Conservation (phyloP, 495 filamentous ascomycete genomes). For the Xylaria curta region DNA sequence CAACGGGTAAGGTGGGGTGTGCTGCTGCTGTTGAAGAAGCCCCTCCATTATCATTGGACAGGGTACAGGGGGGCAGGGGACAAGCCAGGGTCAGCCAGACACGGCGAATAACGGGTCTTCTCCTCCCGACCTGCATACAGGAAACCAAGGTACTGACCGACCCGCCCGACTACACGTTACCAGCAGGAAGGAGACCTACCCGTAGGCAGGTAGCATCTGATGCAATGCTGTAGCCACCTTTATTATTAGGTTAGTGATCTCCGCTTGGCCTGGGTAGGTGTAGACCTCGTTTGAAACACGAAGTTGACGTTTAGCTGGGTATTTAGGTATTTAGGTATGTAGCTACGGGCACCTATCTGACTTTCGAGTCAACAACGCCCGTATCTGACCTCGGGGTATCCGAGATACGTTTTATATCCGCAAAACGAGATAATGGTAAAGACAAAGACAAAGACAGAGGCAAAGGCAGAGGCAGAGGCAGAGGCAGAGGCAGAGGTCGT, state of each 20-base stretch:
- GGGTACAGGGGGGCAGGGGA: neutral
- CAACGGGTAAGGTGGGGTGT: neutral
- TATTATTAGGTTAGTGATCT: neutral
- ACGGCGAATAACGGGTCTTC: constrained; percentile 8
- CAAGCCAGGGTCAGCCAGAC: neutral
- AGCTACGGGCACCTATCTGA: neutral
- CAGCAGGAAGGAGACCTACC: constrained; percentile 10
- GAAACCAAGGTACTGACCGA: constrained; percentile 9
- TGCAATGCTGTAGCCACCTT: neutral
- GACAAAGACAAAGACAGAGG: neutral
- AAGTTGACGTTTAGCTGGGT: neutral
- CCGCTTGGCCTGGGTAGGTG: neutral
- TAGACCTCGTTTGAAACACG: neutral
- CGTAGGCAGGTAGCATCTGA: constrained; percentile 1
- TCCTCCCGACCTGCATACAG: neutral
- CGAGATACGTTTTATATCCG: neutral
- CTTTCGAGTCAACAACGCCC: too few relatives aligned
- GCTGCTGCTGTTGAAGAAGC: neutral
- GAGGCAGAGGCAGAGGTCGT: neutral
- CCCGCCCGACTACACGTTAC: constrained; percentile 15
- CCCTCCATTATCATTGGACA: neutral
- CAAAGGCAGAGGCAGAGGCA: neutral
- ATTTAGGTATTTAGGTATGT: too few relatives aligned
- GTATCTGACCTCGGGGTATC: too few relatives aligned
- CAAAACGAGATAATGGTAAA: neutral